Conservation (phyloP, 306 rosid genomes). For the Acacia acuminata region DNA sequence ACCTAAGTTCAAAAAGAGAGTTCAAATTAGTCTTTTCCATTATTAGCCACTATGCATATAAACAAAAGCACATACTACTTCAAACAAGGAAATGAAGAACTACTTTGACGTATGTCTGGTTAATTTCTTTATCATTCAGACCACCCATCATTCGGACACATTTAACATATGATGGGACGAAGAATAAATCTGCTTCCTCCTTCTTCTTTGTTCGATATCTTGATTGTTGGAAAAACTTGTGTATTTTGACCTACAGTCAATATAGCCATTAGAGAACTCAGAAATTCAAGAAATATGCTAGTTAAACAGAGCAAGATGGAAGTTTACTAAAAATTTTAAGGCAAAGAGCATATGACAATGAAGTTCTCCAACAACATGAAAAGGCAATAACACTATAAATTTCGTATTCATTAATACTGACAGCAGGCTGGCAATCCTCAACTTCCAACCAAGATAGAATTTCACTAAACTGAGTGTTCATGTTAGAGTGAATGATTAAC, state of each 20-base stretch:
- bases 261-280: background rate
- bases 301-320: background rate
- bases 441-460: background rate
- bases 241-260: conserved; percentile 80
- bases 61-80: background rate
- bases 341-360: background rate
- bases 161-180: conserved; percentile 86
- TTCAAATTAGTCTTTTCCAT: conserved; percentile 21
- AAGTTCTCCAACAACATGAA: background rate
- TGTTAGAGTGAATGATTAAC: too few species aligned
- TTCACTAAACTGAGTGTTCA: background rate
- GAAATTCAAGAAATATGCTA: background rate
- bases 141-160: conserved; percentile 94
- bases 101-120: conserved; percentile 68
- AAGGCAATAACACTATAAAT: background rate
- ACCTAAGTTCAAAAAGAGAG: conserved; percentile 49
- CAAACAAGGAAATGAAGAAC: conserved; percentile 22
- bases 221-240: conserved; percentile 70
- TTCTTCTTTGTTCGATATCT: conserved; percentile 68
- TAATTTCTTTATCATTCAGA: conserved; percentile 84
- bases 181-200: conserved; percentile 90
- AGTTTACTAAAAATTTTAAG: background rate
- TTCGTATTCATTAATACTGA: background rate
- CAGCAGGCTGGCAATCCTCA: background rate
- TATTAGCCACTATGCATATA: background rate